A percentile compares a stretch with the other conserved stretches of the same genome.
Evolutionary conservation across 1,139 yeast genomes (phyloP).

Genomic region (Zygosaccharomyces pseudobailii): DNA sequence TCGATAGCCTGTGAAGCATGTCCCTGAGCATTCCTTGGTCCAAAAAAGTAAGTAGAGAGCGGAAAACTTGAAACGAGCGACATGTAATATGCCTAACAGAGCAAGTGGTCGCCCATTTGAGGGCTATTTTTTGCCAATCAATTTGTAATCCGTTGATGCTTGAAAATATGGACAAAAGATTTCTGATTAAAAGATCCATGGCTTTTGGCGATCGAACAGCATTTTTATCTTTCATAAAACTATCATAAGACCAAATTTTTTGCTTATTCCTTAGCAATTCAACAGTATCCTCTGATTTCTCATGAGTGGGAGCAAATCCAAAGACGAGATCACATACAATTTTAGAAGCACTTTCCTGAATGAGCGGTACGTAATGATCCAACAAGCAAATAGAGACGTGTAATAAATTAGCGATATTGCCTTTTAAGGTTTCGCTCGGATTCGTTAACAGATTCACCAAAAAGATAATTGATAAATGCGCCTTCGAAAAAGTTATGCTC

Average conservation of each 20-base stretch:
- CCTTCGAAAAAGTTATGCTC: conserved; percentile 76
- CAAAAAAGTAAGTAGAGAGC: conserved; percentile 71
- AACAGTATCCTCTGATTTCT: conserved; percentile 50
- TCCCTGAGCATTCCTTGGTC: conserved; percentile 89
- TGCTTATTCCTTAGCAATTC: conserved; percentile 48
- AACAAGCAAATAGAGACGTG: conserved; percentile 75
- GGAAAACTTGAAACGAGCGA: conserved; percentile 86
- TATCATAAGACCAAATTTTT: conserved; percentile 82
- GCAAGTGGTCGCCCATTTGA: conserved; percentile 95
- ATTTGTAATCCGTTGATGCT: conserved; percentile 54
- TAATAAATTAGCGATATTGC: conserved; percentile 68
- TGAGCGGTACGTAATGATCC: conserved; percentile 80
- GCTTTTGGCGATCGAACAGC: conserved; percentile 85
- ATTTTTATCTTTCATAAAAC: conserved; percentile 66
- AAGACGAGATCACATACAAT: conserved; percentile 70
- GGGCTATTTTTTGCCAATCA: conserved; percentile 80
- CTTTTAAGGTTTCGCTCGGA: conserved; percentile 51
- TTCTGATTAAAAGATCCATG: conserved; percentile 76
- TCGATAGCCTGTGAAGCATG: conserved; percentile 88
- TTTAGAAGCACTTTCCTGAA: conserved; percentile 79
- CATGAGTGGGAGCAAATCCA: conserved; percentile 54
- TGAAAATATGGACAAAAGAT: conserved; percentile 55
- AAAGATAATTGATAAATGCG: conserved; percentile 81
- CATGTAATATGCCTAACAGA: conserved; percentile 97
- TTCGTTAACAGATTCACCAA: conserved; percentile 73